Conservation (phyloP, 768 basidiomycete species). For the Boletus rubescentipes region DNA sequence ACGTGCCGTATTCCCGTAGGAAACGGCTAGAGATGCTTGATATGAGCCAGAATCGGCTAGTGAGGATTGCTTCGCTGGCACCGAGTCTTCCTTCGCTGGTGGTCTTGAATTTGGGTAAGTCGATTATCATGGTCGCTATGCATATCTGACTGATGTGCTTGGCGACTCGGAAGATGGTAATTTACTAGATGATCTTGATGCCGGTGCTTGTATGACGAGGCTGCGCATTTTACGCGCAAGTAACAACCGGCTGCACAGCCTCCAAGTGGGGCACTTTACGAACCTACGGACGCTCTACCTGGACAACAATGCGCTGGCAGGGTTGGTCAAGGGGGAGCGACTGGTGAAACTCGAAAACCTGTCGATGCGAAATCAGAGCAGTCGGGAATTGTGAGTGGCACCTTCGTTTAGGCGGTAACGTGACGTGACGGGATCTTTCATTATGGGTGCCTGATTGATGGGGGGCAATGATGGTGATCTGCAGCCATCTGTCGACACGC, state of each 20-base stretch:
- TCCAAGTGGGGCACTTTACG: slow-evolving; percentile 63
- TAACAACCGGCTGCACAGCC: slow-evolving; percentile 68
- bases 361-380: slow-evolving; percentile 86
- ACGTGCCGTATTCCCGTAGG: slow-evolving; percentile 29
- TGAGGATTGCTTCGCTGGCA: slow-evolving; percentile 56
- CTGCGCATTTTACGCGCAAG: slow-evolving; percentile 85
- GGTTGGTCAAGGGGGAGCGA: slow-evolving; percentile 52
- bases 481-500: slow-evolving; percentile 46
- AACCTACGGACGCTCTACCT: slow-evolving; percentile 88
- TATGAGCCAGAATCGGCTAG: slow-evolving; percentile 72
- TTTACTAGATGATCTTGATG: slow-evolving; percentile 51
- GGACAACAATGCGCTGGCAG: slow-evolving; percentile 73
- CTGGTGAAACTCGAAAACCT: slow-evolving; percentile 82
- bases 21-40: slow-evolving; percentile 78
- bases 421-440: slow-evolving; percentile 39
- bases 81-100: slow-evolving; percentile 57
- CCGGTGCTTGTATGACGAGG: slow-evolving; percentile 56
- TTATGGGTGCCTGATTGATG: slow-evolving; percentile 38
- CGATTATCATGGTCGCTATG: slow-evolving; percentile 15
- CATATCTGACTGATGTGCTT: slow-evolving; percentile 16
- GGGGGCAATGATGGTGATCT: slow-evolving; percentile 33
- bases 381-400: slow-evolving; percentile 66
- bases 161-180: slow-evolving; percentile 63
- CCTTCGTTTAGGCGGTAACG: slow-evolving; percentile 21
- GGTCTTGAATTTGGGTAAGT: slow-evolving; percentile 83